These are phyloP conservation scores for Fusarium sp. DNA, from an alignment of 2,329 filamentous ascomycete species.

Conservation along the genomic window DNA sequence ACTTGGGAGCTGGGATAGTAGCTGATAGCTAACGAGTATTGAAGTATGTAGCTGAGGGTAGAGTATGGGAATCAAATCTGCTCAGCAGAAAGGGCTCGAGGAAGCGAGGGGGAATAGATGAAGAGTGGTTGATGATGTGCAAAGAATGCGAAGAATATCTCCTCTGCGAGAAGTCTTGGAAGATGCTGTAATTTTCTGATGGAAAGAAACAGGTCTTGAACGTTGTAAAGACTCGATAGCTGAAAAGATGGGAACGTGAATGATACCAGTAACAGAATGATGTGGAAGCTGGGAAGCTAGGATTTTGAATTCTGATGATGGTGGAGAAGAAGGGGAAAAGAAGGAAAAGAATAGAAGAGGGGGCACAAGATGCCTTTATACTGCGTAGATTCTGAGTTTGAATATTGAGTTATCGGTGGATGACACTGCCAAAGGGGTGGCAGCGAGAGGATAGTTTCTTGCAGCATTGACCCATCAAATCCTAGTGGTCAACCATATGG, in stretches of 20 bases:
- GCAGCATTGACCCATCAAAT: too few species aligned
- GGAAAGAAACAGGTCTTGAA: conserved; percentile 5
- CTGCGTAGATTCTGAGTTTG: background rate
- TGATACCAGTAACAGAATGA: conserved; percentile 19
- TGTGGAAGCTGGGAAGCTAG: conserved; percentile 10
- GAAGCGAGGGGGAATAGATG: background rate
- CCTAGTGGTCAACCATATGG: too few species aligned
- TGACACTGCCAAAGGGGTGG: too few species aligned
- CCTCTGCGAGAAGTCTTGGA: conserved; percentile 8
- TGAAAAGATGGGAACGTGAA: conserved; percentile 2
- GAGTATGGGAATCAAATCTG: conserved; percentile 12
- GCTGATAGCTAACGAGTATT: background rate
- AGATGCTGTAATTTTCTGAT: background rate
- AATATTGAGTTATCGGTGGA: too few species aligned
- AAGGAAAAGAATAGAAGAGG: background rate
- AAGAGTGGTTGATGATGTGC: background rate
- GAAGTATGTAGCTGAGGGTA: background rate
- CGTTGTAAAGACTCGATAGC: conserved; percentile 4
- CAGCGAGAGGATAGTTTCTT: background rate
- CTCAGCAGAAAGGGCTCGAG: conserved; percentile 3
- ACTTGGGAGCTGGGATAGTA: background rate
- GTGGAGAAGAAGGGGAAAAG: background rate
- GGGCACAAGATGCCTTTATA: background rate
- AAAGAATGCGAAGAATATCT: background rate
- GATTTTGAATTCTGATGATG: conserved; percentile 24